Percentiles rank a stretch among this genome's conserved stretches.
phyloP scores from a whole-genome alignment of 257 asterid genomes.

The Anisodus acutangulus region DNA sequence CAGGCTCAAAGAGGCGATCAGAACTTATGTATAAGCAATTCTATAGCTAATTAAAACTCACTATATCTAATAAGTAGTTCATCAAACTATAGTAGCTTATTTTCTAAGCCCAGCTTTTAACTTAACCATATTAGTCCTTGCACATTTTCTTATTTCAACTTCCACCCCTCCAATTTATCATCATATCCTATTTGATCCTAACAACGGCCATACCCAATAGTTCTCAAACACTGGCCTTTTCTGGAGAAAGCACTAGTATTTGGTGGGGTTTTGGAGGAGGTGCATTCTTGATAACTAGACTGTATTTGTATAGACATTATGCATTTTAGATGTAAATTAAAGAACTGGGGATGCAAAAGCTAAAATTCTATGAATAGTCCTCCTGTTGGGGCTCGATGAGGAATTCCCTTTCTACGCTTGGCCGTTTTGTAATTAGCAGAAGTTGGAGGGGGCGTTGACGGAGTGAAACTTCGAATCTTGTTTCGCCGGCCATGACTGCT shows the following conservation, averaged over 20 bases:
- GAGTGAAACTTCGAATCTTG: conserved; percentile 41
- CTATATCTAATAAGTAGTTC: background rate
- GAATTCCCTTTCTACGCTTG: conserved; percentile 47
- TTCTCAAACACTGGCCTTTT: conserved; percentile 13
- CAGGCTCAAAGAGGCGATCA: background rate
- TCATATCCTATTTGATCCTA: conserved; percentile 28
- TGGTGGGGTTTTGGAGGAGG: background rate
- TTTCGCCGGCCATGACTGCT: conserved; percentile 33
- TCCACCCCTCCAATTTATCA: conserved; percentile 33
- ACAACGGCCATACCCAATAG: conserved; percentile 4
- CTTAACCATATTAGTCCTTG: conserved; percentile 30
- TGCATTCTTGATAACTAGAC: conserved; percentile 11
- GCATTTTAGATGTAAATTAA: conserved; percentile 25
- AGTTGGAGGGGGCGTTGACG: conserved; percentile 47
- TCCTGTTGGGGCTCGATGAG: conserved; percentile 44
- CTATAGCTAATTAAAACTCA: no score
- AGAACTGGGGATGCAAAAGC: background rate
- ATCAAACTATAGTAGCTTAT: conserved; percentile 25
- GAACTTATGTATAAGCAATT: conserved; percentile 18
- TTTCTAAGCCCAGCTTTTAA: conserved; percentile 28
- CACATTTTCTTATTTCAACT: conserved; percentile 45
- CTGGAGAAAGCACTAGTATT: conserved; percentile 23
- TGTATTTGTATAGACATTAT: conserved; percentile 15
- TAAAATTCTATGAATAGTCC: conserved; percentile 33
- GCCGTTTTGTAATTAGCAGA: conserved; percentile 38